Conservation (phyloP, 176 grass and related monocot species). For the Secale cereale region DNA sequence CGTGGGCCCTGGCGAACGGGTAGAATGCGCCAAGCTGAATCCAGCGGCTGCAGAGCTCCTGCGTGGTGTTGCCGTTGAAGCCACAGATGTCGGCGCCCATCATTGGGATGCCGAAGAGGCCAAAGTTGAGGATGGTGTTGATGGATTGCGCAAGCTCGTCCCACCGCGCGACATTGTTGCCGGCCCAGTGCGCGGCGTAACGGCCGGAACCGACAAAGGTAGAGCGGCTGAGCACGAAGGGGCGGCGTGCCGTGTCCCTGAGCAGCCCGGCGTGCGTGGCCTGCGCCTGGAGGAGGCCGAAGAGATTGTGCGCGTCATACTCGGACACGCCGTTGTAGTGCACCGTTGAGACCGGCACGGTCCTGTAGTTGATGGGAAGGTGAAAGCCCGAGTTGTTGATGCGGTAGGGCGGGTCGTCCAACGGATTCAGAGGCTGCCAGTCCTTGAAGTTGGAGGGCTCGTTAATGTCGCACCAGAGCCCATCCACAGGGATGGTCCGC, state of each 20-base stretch:
- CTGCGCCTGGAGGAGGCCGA: constrained; percentile 55
- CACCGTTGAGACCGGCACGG: constrained; percentile 54
- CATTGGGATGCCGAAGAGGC: constrained; percentile 86
- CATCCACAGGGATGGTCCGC: constrained; percentile 69
- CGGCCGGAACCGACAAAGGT: constrained; percentile 84
- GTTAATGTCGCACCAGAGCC: constrained; percentile 93
- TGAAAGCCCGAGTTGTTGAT: constrained; percentile 70
- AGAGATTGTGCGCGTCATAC: constrained; percentile 84
- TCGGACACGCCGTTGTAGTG: constrained; percentile 63
- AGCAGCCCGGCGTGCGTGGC: constrained; percentile 56
- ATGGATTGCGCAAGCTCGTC: constrained; percentile 68
- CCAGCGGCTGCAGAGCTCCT: constrained; percentile 88
- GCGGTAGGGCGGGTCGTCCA: constrained; percentile 75
- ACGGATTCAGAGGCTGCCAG: constrained; percentile 31
- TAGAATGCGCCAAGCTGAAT: constrained; percentile 98
- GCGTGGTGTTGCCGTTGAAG: constrained; percentile 54
- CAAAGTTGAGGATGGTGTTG: constrained; percentile 67
- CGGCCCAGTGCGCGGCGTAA: constrained; percentile 78
- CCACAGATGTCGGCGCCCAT: constrained; percentile 91
- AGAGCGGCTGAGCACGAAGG: constrained; percentile 76
- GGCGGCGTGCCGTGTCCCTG: constrained; percentile 51
- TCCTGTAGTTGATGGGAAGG: constrained; percentile 60
- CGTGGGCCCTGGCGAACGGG: constrained; percentile 87
- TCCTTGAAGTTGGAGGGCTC: constrained; percentile 74
- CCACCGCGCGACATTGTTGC: constrained; percentile 62